Percentiles rank a stretch among this genome's conserved stretches.
These are phyloP conservation scores for Aspergillus diversus DNA, from an alignment of 495 filamentous ascomycete species.

Conservation along the genomic window DNA sequence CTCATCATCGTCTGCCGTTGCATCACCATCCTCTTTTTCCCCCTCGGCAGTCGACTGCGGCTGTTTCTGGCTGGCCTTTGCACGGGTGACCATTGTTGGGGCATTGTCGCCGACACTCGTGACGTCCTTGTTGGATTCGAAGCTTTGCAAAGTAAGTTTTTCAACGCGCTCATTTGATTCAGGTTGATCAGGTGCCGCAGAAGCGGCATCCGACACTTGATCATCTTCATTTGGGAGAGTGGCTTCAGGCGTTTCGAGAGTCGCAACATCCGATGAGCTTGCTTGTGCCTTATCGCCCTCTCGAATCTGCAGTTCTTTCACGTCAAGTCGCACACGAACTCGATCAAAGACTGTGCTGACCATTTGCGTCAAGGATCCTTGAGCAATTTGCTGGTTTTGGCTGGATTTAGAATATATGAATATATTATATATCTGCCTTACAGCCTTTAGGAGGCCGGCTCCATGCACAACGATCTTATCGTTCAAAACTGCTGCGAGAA, in stretches of 20 bases:
- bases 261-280: constrained; percentile 38
- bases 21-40: constrained; percentile 50
- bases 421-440: constrained; percentile 97
- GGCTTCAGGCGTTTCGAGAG: constrained; percentile 40
- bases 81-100: constrained; percentile 86
- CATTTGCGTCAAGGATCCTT: constrained; percentile 98
- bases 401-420: constrained; percentile 91
- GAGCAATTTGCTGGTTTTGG: constrained; percentile 93
- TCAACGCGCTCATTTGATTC: constrained; percentile 63
- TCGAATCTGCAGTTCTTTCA: constrained; percentile 74
- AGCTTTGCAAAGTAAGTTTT: constrained; percentile 92
- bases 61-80: constrained; percentile 59
- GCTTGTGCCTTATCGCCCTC: constrained; percentile 41
- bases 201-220: constrained; percentile 50
- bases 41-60: constrained; percentile 59
- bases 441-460: constrained; percentile 94
- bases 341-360: constrained; percentile 96
- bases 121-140: constrained; percentile 95
- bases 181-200: constrained; percentile 56
- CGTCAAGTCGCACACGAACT: constrained; percentile 81
- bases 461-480: constrained; percentile 99
- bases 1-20: constrained; percentile 78
- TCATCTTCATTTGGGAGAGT: constrained; percentile 47
- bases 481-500: constrained; percentile 93
- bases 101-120: constrained; percentile 87